These are phyloP conservation scores for Kandelia obovata DNA, from an alignment of 345 rosid species.

Conservation along the genomic window DNA sequence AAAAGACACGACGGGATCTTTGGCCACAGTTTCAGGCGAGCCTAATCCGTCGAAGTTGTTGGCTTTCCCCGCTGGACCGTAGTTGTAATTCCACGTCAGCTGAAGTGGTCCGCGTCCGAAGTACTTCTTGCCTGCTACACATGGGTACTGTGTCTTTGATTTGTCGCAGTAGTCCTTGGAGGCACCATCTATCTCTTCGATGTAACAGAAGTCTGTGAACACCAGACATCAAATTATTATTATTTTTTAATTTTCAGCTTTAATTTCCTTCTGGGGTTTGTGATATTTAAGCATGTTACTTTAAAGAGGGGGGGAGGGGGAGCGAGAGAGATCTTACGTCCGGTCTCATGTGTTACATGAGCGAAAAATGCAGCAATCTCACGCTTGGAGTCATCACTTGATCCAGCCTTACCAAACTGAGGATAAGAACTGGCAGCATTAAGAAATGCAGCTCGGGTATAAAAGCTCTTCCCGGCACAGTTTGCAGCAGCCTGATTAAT, in stretches of 20 bases:
- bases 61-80: constrained; percentile 41
- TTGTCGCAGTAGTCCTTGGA: constrained; percentile 43
- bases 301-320: neutral
- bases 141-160: constrained; percentile 42
- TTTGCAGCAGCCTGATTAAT: constrained; percentile 38
- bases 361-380: constrained; percentile 83
- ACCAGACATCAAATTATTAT: no score
- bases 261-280: no score
- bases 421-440: constrained; percentile 43
- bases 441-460: constrained; percentile 53
- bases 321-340: constrained; percentile 41
- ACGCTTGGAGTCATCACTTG: constrained; percentile 48
- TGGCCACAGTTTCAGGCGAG: constrained; percentile 42
- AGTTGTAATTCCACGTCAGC: constrained; percentile 48
- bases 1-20: constrained; percentile 33
- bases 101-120: constrained; percentile 50
- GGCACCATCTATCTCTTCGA: constrained; percentile 56
- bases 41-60: constrained; percentile 37
- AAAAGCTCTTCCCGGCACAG: constrained; percentile 59
- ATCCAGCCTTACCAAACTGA: constrained; percentile 51
- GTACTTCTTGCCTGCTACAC: constrained; percentile 42
- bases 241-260: no score
- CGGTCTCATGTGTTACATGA: constrained; percentile 79
- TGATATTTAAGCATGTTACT: no score
- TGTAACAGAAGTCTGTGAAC: constrained; percentile 51